Base-by-base conservation (phyloP, 306 rosid genomes). In the Luffa aegyptiaca region DNA sequence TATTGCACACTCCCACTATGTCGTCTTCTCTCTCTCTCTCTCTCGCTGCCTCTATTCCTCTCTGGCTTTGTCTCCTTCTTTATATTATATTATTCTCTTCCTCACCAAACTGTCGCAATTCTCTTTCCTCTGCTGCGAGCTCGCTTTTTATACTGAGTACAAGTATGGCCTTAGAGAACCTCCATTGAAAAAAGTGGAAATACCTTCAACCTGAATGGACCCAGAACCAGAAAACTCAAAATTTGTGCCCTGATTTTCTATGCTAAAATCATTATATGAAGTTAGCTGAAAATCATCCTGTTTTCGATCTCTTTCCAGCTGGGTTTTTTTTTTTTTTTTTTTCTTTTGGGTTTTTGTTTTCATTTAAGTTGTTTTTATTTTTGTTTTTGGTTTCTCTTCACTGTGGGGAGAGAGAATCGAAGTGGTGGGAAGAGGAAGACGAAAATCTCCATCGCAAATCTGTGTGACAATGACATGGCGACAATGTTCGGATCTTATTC, bases 391-490 rank as follows among this genome's bases (percentile, higher is more conserved):
- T 57, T 10, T 55, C 1, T 44, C 31, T 3, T 66, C 62, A 51
- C 37, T 31, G 33, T 31, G 39, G 42, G 42, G 46, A 63, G 81
- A 63, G 83, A 63, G 80, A 53, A 57, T 37, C 68, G 51, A 51
- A 84, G 10, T 74, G 78, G 83, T 76, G 42, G 74, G 64, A 78
- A 74, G 65, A 68, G 82, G 68, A 76, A 83, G 77, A 74, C 39
- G 81, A 74, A 88, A 86, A 90, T 94, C 96, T 76, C 88, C 16
- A 77, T 90, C 97, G 86, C 93, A 92, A 88, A 90, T 90, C 97
- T 92, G 70, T 75, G 82, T 77, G 97, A 94, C 56, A 87, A 82
- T 83, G 98, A 92, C 98, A 86, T 53, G 75, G 85, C 89, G 84
- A 86, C 90, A 86, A 81, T 80, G 85, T 81, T 78, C 83, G 79